Evolutionary conservation across 2,329 filamentous ascomycete species (phyloP), one percentile per base, ranked within the genome.

Genomic region (Kalaharituber pfeilii): DNA sequence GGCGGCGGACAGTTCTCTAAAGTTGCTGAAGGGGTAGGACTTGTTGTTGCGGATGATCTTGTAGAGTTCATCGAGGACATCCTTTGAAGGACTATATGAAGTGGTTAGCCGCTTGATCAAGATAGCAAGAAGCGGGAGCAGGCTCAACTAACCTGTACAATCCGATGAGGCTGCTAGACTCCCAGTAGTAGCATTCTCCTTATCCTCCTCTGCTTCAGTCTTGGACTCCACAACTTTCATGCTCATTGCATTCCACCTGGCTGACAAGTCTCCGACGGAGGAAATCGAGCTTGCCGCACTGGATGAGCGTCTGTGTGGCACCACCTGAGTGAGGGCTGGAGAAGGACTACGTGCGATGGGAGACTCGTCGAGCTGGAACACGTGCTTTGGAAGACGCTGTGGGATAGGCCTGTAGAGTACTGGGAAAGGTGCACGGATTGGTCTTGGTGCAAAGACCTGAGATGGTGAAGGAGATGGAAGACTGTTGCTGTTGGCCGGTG

Each of bases 51-150:
- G 57, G 13, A 60, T 57, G 49, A 60, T 59, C 52, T 59, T 59
- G 24, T 57, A 60, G 20, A 60, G 28, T n/a, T 60, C 59, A n/a
- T 60, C 59, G 11, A 60, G 57, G n/a, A 59, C 55, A 47, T 59
- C 57, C 29, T 55, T 56, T n/a, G 56, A 58, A 18, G 58, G 58
- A 25, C 55, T 59, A 30, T 25, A 26, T 11, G 47, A 47, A 50
- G 13, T 5, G 22, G 18, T 56, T 42, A 55, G 20, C 26, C 49
- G 25, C 7, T 30, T n/a, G n/a, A 13, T 26, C 20, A 44, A 24
- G 24, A 28, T n/a, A 27, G 27, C 2, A 47, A 36, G 51, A 13
- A 20, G 13, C 22, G 7, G 25, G 22, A 53, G n/a, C 13, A 55
- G 13, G 13, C 15, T 15, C 4, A 4, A 50, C 53, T 24, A 55